Evolutionary conservation across 192 early-diverging fungal species (phyloP).

Genomic region (Coemansia sp.): DNA sequence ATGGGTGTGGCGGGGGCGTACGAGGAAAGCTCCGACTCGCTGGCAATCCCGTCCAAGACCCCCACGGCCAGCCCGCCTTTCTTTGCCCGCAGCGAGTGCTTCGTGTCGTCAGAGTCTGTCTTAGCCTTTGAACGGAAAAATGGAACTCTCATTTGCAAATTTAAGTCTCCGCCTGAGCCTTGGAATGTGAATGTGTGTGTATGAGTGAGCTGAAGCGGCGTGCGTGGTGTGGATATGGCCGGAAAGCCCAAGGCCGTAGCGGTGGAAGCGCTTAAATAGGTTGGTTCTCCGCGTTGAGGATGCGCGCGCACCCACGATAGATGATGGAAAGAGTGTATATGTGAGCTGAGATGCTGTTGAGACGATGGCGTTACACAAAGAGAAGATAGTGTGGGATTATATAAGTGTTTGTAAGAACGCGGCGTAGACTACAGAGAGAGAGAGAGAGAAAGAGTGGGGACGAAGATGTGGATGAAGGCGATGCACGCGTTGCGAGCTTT

Average conservation of each 20-base stretch:
- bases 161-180: not conserved
- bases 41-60: constrained; percentile 19
- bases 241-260: not conserved
- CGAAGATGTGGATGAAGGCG: not conserved
- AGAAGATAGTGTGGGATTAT: constrained; percentile 13
- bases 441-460: constrained; percentile 4
- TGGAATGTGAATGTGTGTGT: not conserved
- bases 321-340: constrained; percentile 4
- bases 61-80: constrained; percentile 2
- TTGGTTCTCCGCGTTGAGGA: not conserved
- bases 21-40: constrained; percentile 17
- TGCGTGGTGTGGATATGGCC: not conserved
- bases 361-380: not conserved
- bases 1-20: constrained; percentile 8
- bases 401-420: not conserved
- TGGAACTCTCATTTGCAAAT: constrained; percentile 36
- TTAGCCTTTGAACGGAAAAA: constrained; percentile 41
- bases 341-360: not conserved
- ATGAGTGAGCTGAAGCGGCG: not conserved
- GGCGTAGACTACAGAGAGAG: constrained; percentile 4
- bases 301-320: not conserved
- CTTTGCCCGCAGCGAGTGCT: constrained; percentile 7
- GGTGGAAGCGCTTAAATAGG: constrained; percentile 1
- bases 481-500: not conserved
- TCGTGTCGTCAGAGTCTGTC: not conserved